Evolutionary conservation across 1,284 basidiomycete genomes (phyloP).

Genomic region (Cutaneotrichosporon arboriforme): DNA sequence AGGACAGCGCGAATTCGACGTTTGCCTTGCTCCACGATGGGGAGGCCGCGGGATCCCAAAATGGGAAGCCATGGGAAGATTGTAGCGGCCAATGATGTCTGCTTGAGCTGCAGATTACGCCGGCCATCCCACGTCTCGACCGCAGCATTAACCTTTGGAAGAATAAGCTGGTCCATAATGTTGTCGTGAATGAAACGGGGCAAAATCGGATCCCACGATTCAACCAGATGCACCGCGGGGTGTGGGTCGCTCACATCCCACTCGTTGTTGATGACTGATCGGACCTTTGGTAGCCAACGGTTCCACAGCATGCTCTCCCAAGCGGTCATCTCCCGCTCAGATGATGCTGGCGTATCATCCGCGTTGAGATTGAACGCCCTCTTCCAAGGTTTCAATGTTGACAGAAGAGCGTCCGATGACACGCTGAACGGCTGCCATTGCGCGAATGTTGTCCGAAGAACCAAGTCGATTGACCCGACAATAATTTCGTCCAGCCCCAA

Average conservation of each 20-base stretch:
- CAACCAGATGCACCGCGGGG: slow-evolving; percentile 73
- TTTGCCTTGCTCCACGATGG: slow-evolving; percentile 74
- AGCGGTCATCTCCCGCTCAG: slow-evolving; percentile 68
- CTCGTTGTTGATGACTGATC: slow-evolving; percentile 84
- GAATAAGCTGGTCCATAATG: slow-evolving; percentile 85
- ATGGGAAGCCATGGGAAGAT: slow-evolving; percentile 95
- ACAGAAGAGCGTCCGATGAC: slow-evolving; percentile 32
- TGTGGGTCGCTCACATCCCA: slow-evolving; percentile 73
- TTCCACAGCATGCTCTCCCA: slow-evolving; percentile 94
- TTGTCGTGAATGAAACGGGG: slow-evolving; percentile 92
- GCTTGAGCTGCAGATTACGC: slow-evolving; percentile 26
- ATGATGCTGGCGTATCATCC: background rate
- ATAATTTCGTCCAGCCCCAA: slow-evolving; percentile 84
- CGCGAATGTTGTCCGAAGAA: slow-evolving; percentile 37
- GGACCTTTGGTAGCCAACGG: slow-evolving; percentile 88
- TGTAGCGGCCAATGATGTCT: slow-evolving; percentile 62
- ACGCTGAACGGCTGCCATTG: slow-evolving; percentile 41
- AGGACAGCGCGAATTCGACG: slow-evolving; percentile 75
- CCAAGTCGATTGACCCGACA: slow-evolving; percentile 79
- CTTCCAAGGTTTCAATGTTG: slow-evolving; percentile 44
- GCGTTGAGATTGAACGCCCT: slow-evolving; percentile 36
- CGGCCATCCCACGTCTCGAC: slow-evolving; percentile 74
- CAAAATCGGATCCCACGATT: slow-evolving; percentile 79
- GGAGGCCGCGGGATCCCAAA: slow-evolving; percentile 70
- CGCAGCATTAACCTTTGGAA: slow-evolving; percentile 82